These are phyloP conservation scores for Paraurostyla sp. DNA, from an alignment of 73 alveolate species.

Conservation along the genomic window DNA sequence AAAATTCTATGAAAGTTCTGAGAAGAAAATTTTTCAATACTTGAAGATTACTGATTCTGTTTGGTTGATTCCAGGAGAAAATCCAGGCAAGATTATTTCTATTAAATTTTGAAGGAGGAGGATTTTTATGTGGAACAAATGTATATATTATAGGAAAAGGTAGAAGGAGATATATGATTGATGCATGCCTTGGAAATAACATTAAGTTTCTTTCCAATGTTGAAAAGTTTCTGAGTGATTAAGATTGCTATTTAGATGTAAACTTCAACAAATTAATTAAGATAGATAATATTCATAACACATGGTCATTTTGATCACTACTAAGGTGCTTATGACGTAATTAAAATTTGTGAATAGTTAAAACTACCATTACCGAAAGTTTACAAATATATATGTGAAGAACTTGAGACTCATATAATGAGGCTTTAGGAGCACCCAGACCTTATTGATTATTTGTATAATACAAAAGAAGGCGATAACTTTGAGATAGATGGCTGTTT, in stretches of 20 bases:
- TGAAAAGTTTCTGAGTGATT: not conserved
- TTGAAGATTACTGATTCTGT: not conserved
- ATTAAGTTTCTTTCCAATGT: slow-evolving; percentile 3
- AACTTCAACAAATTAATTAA: not conserved
- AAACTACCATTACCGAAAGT: not conserved
- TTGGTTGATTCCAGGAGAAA: slow-evolving; percentile 61
- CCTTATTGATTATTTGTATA: not conserved
- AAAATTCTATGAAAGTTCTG: not conserved
- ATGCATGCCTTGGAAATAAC: slow-evolving; percentile 44
- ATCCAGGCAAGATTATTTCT: slow-evolving; percentile 30
- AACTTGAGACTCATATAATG: not conserved
- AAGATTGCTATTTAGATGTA: slow-evolving; percentile 35
- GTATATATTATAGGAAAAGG: slow-evolving; percentile 44
- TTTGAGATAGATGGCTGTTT: not conserved
- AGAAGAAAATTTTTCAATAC: not conserved
- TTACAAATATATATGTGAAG: not conserved
- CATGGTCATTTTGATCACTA: slow-evolving; percentile 66
- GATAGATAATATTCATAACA: slow-evolving; percentile 49
- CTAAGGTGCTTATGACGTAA: slow-evolving; percentile 47
- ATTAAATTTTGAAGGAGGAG: not conserved
- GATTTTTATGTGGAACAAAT: slow-evolving; percentile 43
- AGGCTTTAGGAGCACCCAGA: slow-evolving; percentile 53
- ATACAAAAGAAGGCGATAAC: slow-evolving; percentile 26
- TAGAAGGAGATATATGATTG: slow-evolving; percentile 17
- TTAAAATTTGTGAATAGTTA: not conserved